These are phyloP conservation scores for Lentinula edodes DNA, from an alignment of 768 basidiomycete genomes.

Conservation along the genomic window DNA sequence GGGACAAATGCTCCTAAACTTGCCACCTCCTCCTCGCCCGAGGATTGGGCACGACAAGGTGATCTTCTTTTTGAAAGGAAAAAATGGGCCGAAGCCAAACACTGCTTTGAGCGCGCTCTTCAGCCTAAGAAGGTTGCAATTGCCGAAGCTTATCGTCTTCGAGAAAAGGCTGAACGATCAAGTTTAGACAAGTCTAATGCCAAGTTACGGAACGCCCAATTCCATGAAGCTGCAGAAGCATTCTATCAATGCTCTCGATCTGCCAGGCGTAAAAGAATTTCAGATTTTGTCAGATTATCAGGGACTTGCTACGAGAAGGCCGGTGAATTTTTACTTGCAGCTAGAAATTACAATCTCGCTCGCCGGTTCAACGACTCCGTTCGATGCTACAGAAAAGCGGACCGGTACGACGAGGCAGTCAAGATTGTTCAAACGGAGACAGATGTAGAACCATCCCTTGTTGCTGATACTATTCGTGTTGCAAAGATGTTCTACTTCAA, in stretches of 20 bases:
- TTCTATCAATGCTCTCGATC: constrained; percentile 38
- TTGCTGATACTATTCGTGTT: constrained; percentile 32
- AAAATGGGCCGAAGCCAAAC: constrained; percentile 32
- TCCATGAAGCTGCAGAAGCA: constrained; percentile 38
- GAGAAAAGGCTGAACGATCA: constrained; percentile 32
- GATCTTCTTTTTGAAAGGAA: constrained; percentile 30
- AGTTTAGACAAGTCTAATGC: constrained; percentile 16
- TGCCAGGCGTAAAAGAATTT: constrained; percentile 21
- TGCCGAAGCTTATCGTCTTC: constrained; percentile 38
- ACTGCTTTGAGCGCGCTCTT: constrained; percentile 38
- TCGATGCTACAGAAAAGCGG: constrained; percentile 41
- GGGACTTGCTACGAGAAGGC: constrained; percentile 42
- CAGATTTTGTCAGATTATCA: constrained; percentile 34
- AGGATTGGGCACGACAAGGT: constrained; percentile 41
- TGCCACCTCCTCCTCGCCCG: constrained; percentile 34
- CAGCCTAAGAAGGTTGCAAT: constrained; percentile 28
- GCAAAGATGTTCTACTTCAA: constrained; percentile 43
- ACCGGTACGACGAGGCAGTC: constrained; percentile 49
- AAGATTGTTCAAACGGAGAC: constrained; percentile 33
- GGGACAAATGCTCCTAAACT: constrained; percentile 34
- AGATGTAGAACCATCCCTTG: constrained; percentile 24
- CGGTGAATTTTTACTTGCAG: constrained; percentile 37
- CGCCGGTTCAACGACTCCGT: constrained; percentile 39
- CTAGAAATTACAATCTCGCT: constrained; percentile 34
- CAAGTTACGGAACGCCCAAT: constrained; percentile 19